Evolutionary conservation across 2,329 filamentous ascomycete species (phyloP).

Genomic region (Paraphoma sp.): DNA sequence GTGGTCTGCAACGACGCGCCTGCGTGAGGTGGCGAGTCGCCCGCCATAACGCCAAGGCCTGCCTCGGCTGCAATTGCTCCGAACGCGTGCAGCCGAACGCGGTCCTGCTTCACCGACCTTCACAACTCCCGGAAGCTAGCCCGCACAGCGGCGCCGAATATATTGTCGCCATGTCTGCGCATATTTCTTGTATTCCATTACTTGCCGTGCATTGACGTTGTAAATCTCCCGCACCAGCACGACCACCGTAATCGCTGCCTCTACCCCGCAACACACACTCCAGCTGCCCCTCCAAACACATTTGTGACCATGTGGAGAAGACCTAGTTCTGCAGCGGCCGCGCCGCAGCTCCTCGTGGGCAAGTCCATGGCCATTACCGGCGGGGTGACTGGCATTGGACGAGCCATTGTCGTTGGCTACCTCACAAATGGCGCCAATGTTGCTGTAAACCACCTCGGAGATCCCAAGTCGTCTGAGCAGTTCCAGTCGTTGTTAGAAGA

Average conservation of each 20-base stretch:
- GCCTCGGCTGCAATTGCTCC: conserved; percentile 26
- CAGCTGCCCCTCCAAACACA: conserved; percentile 9
- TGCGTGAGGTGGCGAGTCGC: conserved; percentile 19
- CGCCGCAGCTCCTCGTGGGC: conserved; percentile 64
- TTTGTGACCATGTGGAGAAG: conserved; percentile 5
- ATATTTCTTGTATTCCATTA: background rate
- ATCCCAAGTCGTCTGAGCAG: conserved; percentile 55
- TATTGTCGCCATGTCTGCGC: background rate
- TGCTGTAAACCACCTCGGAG: conserved; percentile 78
- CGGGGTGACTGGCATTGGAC: conserved; percentile 84
- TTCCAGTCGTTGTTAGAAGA: conserved; percentile 57
- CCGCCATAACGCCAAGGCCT: conserved; percentile 27
- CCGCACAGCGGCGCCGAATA: background rate
- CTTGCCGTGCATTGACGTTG: background rate
- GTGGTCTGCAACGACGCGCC: conserved; percentile 16
- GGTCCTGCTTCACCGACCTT: conserved; percentile 12
- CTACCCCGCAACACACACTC: conserved; percentile 5
- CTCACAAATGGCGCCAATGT: conserved; percentile 79
- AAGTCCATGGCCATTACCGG: conserved; percentile 89
- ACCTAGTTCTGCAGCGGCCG: conserved; percentile 8
- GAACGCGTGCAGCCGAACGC: conserved; percentile 8
- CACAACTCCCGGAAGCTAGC: background rate
- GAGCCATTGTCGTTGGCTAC: conserved; percentile 82
- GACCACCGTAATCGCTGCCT: conserved; percentile 4
- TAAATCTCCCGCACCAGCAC: background rate